Evolutionary conservation across 495 filamentous ascomycete species (phyloP), one percentile per base, ranked within the genome.

Genomic region (Lasiosphaeris hirsuta): DNA sequence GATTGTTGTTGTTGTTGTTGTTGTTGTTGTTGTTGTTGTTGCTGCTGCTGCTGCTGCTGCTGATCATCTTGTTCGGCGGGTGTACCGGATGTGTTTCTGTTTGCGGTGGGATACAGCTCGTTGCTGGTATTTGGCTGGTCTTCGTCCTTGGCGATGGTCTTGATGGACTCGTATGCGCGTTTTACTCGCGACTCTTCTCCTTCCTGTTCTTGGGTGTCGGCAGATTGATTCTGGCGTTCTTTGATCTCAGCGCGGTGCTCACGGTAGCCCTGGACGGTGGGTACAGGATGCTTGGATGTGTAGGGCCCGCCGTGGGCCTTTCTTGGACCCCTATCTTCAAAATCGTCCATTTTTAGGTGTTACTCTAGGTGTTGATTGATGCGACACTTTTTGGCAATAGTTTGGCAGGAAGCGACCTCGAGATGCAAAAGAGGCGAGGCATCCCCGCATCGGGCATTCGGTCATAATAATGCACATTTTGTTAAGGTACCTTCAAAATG

Each of bases 201-300:
- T 38, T 51, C n/a, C 4, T 34, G 23, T 23, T 59, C 36, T n/a
- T 51, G 64, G 34, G 67, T 67, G 51, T 66, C 70, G n/a, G 78
- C 70, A 7, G 74, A 68, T 45, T 76, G 62, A 15, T 73, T 67
- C 11, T 75, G 74, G 30, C 68, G 69, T 15, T 72, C 54, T 52
- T 76, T 68, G 15, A 81, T 71, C 55, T 82, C 68, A 41, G 75
- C 69, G 48, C 80, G 78, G 50, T 81, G 78, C 50, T 85, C 74
- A n/a, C 76, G 75, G 62, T 87, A 89, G 4, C 72, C 70, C 62
- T 82, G 75, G n/a, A 88, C 70, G 14, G 84, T 88, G 13, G 85
- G 85, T 23, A 89, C 78, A 0, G 80, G 80, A 60, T 87, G 82
- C 50, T 77, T 75, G 4, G 73, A 68, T 10, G 72, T 80, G 64